These are phyloP conservation scores for Beauveria sp. DNA, from an alignment of 2,329 filamentous ascomycete species.

Conservation along the genomic window DNA sequence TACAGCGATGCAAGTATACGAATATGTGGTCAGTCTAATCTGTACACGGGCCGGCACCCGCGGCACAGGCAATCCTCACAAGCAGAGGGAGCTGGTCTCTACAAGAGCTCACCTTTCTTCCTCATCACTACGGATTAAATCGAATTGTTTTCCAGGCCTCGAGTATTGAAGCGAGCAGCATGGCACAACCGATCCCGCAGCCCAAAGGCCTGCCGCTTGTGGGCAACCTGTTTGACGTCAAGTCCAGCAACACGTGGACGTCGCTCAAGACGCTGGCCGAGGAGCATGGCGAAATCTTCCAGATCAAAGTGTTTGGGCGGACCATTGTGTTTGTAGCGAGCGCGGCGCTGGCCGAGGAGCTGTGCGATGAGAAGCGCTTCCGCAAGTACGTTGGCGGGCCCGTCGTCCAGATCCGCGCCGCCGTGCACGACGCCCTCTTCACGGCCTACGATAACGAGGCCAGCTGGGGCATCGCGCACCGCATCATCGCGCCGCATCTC, in stretches of 20 bases:
- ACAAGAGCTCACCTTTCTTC: neutral
- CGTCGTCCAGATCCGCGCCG: conserved; percentile 42
- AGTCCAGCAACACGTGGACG: conserved; percentile 28
- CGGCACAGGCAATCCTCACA: neutral
- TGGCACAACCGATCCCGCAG: conserved; percentile 28
- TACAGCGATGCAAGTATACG: neutral
- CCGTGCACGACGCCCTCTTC: conserved; percentile 45
- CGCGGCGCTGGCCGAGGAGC: conserved; percentile 38
- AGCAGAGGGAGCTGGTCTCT: neutral
- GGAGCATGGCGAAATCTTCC: conserved; percentile 31
- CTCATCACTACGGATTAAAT: neutral
- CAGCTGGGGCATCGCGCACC: conserved; percentile 43
- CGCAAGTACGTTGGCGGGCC: conserved; percentile 47
- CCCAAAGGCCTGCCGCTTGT: conserved; percentile 28
- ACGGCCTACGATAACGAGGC: conserved; percentile 41
- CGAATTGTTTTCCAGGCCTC: neutral
- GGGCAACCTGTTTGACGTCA: conserved; percentile 29
- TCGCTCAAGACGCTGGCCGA: conserved; percentile 29
- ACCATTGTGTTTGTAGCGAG: conserved; percentile 39
- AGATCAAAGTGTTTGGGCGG: conserved; percentile 27
- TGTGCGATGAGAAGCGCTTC: conserved; percentile 47
- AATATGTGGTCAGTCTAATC: neutral
- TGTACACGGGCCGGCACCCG: neutral
- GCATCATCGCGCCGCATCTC: conserved; percentile 43
- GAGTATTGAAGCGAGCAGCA: conserved; percentile 12